Base-by-base conservation (phyloP, 2,329 filamentous ascomycete species). In the Fusarium robinianum region DNA sequence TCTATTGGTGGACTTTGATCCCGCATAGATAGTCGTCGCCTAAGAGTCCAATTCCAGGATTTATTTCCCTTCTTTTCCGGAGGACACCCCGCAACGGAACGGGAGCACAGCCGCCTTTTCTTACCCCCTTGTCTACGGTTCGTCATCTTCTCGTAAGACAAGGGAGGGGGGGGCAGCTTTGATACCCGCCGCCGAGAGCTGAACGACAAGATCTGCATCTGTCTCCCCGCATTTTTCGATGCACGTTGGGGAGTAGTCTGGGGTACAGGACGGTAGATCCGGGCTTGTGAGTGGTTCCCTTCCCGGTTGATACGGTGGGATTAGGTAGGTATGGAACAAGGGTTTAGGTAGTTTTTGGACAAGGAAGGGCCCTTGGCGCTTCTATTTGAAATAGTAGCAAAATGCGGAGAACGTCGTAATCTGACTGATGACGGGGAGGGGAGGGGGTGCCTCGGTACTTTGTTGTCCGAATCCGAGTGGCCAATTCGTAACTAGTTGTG, bases 371-470 rank as follows among this genome's bases (percentile, higher is more conserved):
- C n/a, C n/a, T n/a, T n/a, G n/a, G n/a, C n/a, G n/a, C n/a, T n/a
- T n/a, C 11, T 38, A 10, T 43, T 27, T 27, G 44, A 29, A 8
- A 7, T 19, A n/a, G 27, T 25, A 39, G 25, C 23, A 24, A 29
- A 43, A 16, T 14, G 14, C 12, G 6, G 21, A 38, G n/a, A 19
- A 10, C 15, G 43, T 55, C 51, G 51, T 48, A 59, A 55, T 55
- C 39, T 55, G 39, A 51, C 46, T 46, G 43, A 43, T 24, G 33
- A 47, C n/a, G n/a, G n/a, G n/a, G n/a, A n/a, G n/a, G n/a, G n/a
- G n/a, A n/a, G n/a, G 27, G 34, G 26, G 14, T 42, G 11, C 16
- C 35, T 55, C 53, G 45, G 48, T 46, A 39, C 23, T 23, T 17
- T 41, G 36, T 33, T 47, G 40, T 40, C 36, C 16, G 11, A 14